phyloP scores from a whole-genome alignment of 2,329 filamentous ascomycete species.

The Chalara sp. region DNA sequence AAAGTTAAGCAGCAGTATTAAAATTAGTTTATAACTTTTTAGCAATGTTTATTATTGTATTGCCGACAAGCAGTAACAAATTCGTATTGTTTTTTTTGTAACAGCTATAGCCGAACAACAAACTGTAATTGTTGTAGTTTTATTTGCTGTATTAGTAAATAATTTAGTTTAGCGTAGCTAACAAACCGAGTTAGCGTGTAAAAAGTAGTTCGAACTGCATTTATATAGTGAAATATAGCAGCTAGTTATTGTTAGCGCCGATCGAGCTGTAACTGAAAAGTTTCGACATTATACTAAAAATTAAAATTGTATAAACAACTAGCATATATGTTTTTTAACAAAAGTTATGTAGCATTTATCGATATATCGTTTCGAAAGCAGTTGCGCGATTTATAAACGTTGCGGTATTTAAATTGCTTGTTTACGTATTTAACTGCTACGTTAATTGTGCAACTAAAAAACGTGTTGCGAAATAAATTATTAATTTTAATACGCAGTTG shows the following conservation, averaged over 20 bases:
- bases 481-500: not conserved
- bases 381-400: constrained; percentile 3
- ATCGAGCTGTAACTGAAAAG: not conserved
- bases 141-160: constrained; percentile 3
- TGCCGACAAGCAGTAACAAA: constrained; percentile 4
- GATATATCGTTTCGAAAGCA: constrained; percentile 1
- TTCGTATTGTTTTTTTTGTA: constrained; percentile 5
- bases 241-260: constrained; percentile 3
- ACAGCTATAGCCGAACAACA: constrained; percentile 3
- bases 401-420: constrained; percentile 4
- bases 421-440: constrained; percentile 5
- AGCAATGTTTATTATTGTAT: constrained; percentile 2
- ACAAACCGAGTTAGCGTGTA: not conserved
- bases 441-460: not conserved
- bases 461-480: not conserved
- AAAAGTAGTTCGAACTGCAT: constrained; percentile 2
- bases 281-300: constrained; percentile 5
- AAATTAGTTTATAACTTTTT: not conserved
- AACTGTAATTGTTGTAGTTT: constrained; percentile 3
- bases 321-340: constrained; percentile 6
- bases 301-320: constrained; percentile 1
- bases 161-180: not conserved
- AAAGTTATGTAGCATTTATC: constrained; percentile 4
- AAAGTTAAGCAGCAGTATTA: not conserved
- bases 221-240: too few species aligned